Base-by-base conservation (phyloP, 495 filamentous ascomycete genomes). In the Penicillium canariense region DNA sequence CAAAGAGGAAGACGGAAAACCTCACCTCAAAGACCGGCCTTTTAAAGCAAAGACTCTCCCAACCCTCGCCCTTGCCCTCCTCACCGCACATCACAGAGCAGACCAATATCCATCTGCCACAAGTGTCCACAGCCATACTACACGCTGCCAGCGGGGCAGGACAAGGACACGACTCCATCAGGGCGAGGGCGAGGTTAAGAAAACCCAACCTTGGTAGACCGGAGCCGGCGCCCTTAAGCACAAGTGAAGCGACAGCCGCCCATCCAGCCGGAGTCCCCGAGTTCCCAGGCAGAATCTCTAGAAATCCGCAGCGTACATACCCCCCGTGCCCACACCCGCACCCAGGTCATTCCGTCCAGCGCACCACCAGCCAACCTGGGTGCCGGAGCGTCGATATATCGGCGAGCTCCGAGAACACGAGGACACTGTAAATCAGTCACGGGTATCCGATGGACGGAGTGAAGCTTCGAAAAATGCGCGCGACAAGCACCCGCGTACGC, bases 211-310 rank as follows among this genome's bases (percentile, higher is more conserved):
- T 25, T 3, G 38, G 25, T 22, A 10, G 20, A 23, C 25, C 38
- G 38, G 34, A 17, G 23, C 30, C 23, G 18, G 11, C 26, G 14
- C 28, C 34, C 25, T 40, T 12, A 18, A 39, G 38, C 45, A 52
- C 14, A 2, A n/a, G 31, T 28, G 51, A 50, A 32, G 51, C 39
- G 32, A 14, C 12, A 35, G 42, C 17, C 35, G 26, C 27, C 50
- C 36, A 49, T 30, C 44, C 50, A 58, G 36, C 38, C 38, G 38
- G 38, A 25, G 38, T 42, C 5, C 20, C 38, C 38, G 38, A n/a
- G 5, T 25, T 14, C 11, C 4, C 10, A 42, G 18, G 36, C 17
- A 22, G 9, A 42, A 7, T 12, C 12, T 23, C n/a, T n/a, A 6
- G 20, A 40, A 17, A 12, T 14, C 20, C 38, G 25, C 38, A 10